These are phyloP conservation scores for Skeletonema marinoi DNA, from an alignment of 108 stramenopile species.

Conservation along the genomic window DNA sequence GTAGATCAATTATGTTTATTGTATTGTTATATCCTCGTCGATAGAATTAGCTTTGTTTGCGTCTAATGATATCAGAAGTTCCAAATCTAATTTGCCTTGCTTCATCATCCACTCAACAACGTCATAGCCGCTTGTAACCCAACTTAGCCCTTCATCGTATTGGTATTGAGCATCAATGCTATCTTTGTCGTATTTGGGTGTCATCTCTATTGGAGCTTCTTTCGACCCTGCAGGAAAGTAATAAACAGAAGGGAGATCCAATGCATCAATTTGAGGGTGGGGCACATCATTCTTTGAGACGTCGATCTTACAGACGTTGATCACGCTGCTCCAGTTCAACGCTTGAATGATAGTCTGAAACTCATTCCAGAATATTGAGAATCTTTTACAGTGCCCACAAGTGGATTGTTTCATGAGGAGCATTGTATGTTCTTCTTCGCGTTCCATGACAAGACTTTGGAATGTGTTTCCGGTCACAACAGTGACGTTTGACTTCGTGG, in stretches of 20 bases:
- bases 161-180: constrained; percentile 26
- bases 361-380: constrained; percentile 67
- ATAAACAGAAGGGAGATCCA: constrained; percentile 53
- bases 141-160: constrained; percentile 44
- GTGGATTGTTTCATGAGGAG: constrained; percentile 58
- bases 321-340: constrained; percentile 53
- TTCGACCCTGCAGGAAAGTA: constrained; percentile 53
- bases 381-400: constrained; percentile 85
- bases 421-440: constrained; percentile 54
- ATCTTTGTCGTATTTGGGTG: neutral
- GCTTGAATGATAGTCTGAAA: constrained; percentile 53
- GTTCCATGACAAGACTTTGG: constrained; percentile 44
- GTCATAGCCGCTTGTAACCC: constrained; percentile 41
- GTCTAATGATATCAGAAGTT: constrained; percentile 32
- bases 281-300: constrained; percentile 57
- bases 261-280: constrained; percentile 38
- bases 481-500: constrained; percentile 25
- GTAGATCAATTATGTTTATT: neutral
- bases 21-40: neutral
- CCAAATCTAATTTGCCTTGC: constrained; percentile 43
- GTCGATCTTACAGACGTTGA: constrained; percentile 62
- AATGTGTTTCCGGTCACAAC: constrained; percentile 52
- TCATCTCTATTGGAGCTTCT: constrained; percentile 42
- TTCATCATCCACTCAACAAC: constrained; percentile 38
- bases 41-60: neutral